phyloP scores from a whole-genome alignment of 768 basidiomycete species.

The Tulasnella sp. region DNA sequence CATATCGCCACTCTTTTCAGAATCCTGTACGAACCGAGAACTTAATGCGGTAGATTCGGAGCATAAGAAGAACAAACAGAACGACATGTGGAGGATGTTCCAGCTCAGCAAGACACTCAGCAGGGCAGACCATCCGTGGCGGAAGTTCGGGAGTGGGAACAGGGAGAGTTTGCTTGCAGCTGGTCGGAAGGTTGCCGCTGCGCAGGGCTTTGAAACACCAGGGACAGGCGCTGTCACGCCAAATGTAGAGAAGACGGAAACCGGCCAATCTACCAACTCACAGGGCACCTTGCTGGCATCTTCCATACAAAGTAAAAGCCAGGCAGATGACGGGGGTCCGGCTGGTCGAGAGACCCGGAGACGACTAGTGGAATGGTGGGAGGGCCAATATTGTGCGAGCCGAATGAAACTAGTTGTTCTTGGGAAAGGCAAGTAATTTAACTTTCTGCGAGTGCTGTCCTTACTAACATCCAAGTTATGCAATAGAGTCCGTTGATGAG shows the following conservation, averaged over 20 bases:
- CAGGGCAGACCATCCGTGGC: slow-evolving; percentile 70
- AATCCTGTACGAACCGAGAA: slow-evolving; percentile 79
- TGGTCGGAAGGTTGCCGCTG: slow-evolving; percentile 43
- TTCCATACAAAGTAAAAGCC: slow-evolving; percentile 17
- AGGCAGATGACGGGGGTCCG: slow-evolving; percentile 63
- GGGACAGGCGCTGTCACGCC: neutral
- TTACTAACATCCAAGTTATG: neutral
- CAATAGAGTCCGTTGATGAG: slow-evolving; percentile 62
- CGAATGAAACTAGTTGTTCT: slow-evolving; percentile 72
- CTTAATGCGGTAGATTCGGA: slow-evolving; percentile 95
- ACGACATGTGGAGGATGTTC: slow-evolving; percentile 87
- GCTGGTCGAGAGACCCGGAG: slow-evolving; percentile 73
- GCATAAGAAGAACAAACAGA: slow-evolving; percentile 90
- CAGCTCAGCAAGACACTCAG: slow-evolving; percentile 86
- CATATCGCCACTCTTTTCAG: slow-evolving; percentile 79
- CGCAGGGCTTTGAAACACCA: slow-evolving; percentile 17
- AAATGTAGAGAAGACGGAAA: neutral
- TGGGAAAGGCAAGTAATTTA: slow-evolving; percentile 49
- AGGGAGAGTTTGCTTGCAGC: slow-evolving; percentile 57
- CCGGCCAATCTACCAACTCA: neutral
- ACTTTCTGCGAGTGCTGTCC: neutral
- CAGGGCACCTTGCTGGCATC: slow-evolving; percentile 18
- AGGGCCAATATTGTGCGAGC: slow-evolving; percentile 66
- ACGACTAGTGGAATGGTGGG: slow-evolving; percentile 79
- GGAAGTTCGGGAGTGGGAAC: slow-evolving; percentile 87